Conservation (phyloP, 2,329 filamentous ascomycete species). For the Mycogone perniciosa region DNA sequence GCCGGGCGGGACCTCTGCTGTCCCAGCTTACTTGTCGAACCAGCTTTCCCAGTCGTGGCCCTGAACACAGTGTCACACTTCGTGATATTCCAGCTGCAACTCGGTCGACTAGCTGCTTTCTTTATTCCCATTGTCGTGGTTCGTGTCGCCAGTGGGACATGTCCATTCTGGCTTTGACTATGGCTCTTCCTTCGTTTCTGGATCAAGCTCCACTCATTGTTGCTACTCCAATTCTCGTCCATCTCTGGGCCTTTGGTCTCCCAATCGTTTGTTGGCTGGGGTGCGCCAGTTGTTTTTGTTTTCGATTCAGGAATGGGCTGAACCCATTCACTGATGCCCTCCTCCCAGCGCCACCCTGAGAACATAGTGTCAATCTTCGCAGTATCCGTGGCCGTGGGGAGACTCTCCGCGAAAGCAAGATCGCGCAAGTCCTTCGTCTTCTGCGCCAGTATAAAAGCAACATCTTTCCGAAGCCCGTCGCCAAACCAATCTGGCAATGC, state of each 20-base stretch:
- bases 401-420: constrained; percentile 46
- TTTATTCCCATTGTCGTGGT: too few relatives aligned
- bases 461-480: constrained; percentile 36
- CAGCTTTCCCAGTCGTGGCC: too few relatives aligned
- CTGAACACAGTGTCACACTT: too few relatives aligned
- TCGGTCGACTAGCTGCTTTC: too few relatives aligned
- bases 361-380: constrained; percentile 21
- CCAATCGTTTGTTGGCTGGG: too few relatives aligned
- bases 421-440: constrained; percentile 47
- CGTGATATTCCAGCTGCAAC: too few relatives aligned
- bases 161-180: too few relatives aligned
- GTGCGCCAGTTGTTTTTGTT: background rate
- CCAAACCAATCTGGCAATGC: constrained; percentile 27
- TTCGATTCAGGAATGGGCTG: constrained; percentile 16
- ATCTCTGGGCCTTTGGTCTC: too few relatives aligned
- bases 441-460: constrained; percentile 46
- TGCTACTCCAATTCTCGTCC: too few relatives aligned
- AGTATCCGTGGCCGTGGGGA: constrained; percentile 19
- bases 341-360: constrained; percentile 35
- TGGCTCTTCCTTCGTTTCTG: too few relatives aligned
- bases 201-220: too few relatives aligned
- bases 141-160: too few relatives aligned
- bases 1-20: background rate
- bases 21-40: background rate
- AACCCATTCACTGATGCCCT: constrained; percentile 37